Evolutionary conservation across 1,284 basidiomycete genomes (phyloP).

Genomic region (Cutaneotrichosporon sp.): DNA sequence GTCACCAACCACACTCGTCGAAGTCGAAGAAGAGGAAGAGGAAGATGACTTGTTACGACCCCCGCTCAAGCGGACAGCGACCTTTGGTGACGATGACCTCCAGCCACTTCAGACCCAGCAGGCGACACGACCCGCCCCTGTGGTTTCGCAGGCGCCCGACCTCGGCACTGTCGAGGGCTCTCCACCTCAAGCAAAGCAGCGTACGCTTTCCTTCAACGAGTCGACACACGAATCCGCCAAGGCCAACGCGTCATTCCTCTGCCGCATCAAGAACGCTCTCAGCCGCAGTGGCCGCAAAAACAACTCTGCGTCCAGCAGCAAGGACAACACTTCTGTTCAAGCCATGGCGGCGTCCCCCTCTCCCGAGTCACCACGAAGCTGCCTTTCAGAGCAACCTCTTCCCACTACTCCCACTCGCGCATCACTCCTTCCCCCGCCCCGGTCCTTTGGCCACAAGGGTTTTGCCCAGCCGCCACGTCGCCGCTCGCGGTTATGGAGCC

Average conservation of each 20-base stretch:
- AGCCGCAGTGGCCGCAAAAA: constrained; percentile 9
- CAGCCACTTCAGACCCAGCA: background rate
- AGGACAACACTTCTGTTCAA: background rate
- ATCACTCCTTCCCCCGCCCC: background rate
- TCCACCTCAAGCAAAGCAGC: constrained; percentile 10
- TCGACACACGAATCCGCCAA: background rate
- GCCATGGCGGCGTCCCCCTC: background rate
- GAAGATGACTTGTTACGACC: constrained; percentile 21
- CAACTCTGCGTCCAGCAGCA: background rate
- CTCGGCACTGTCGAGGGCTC: constrained; percentile 21
- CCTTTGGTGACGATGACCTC: constrained; percentile 27
- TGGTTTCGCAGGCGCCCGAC: constrained; percentile 11
- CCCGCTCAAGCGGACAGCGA: constrained; percentile 22
- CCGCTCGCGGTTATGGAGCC: constrained; percentile 16
- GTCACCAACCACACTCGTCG: constrained; percentile 22
- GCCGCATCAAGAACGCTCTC: constrained; percentile 22
- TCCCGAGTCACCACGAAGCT: constrained; percentile 22
- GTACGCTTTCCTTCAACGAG: constrained; percentile 6
- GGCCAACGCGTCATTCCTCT: constrained; percentile 9
- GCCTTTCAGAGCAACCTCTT: constrained; percentile 20
- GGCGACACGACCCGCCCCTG: background rate
- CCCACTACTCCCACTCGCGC: constrained; percentile 11
- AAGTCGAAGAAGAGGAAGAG: constrained; percentile 27
- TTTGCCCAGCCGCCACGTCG: background rate
- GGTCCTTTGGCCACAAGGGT: constrained; percentile 14